These are phyloP conservation scores for Francoa sonchifolia DNA, from an alignment of 441 rosid genomes.

Conservation along the genomic window DNA sequence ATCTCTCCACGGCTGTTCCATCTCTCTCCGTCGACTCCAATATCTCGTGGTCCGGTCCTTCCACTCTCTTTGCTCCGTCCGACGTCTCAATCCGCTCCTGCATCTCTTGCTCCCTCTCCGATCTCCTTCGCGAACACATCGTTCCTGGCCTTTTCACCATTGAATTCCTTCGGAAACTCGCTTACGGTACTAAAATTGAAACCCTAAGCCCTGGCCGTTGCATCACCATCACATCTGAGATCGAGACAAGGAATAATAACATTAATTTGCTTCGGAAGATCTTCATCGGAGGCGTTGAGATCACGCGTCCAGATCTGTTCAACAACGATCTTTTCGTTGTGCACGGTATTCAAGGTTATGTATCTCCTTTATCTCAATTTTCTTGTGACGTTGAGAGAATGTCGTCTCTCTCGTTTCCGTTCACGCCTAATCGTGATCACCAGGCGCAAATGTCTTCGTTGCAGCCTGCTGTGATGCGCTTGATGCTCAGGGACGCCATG, in stretches of 20 bases:
- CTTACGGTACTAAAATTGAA: slow-evolving; percentile 41
- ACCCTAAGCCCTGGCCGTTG: slow-evolving; percentile 47
- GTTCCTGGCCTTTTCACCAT: slow-evolving; percentile 46
- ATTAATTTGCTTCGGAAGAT: slow-evolving; percentile 17
- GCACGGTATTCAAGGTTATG: slow-evolving; percentile 48
- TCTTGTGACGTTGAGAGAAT: slow-evolving; percentile 45
- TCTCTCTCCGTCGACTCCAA: slow-evolving; percentile 23
- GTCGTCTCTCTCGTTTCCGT: slow-evolving; percentile 28
- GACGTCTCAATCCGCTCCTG: slow-evolving; percentile 42
- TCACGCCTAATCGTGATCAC: slow-evolving; percentile 11
- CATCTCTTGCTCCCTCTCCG: slow-evolving; percentile 27
- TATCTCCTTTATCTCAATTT: slow-evolving; percentile 43
- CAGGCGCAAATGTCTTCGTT: slow-evolving; percentile 11
- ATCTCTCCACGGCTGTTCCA: slow-evolving; percentile 33
- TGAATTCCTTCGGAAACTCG: slow-evolving; percentile 35
- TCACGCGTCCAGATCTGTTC: slow-evolving; percentile 53
- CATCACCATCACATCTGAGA: slow-evolving; percentile 32
- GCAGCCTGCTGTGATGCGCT: slow-evolving; percentile 30
- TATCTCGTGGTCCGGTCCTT: slow-evolving; percentile 39
- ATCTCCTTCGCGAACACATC: slow-evolving; percentile 48
- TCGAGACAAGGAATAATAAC: slow-evolving; percentile 6
- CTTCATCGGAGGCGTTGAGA: slow-evolving; percentile 43
- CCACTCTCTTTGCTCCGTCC: slow-evolving; percentile 50
- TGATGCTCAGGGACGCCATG: slow-evolving; percentile 55
- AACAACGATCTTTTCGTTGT: slow-evolving; percentile 42